Evolutionary conservation across 495 filamentous ascomycete genomes (phyloP), one percentile per base, ranked within the genome.

Genomic region (Clohesyomyces aquaticus): DNA sequence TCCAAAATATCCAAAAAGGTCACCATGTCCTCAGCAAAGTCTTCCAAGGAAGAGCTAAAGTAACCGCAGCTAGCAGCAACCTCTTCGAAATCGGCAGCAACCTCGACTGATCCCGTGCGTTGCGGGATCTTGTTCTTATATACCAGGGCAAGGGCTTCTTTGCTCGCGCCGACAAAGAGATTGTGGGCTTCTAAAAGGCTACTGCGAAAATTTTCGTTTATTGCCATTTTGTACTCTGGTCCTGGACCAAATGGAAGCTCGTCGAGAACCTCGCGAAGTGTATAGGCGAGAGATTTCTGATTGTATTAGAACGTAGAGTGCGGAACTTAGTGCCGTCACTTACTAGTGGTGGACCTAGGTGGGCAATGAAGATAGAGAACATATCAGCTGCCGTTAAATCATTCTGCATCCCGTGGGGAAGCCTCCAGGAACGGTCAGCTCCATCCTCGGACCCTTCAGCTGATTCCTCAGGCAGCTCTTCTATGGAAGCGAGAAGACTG

Each of bases 51-150:
- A 69, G 91, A 96, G 71, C 88, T 90, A 72, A 97, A 98, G 71
- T 98, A 91, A 2, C 93, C 93, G 70, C 94, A 98, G 46, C 91
- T 93, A 4, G 94, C 94, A 28, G 92, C 91, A 9, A 98, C 91
- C 74, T 98, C 94, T 73, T 98, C 94, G 51, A 96, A 88, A 71
- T 96, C 94, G 4, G 94, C 94, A 62, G 93, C 88, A n/a, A 90
- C 79, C 42, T 87, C 87, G 29, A 89, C 78, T 1, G 84, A 82
- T 28, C 84, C 80, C 3, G 85, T 76, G 56, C 83, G 83, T 41
- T 84, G 82, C 22, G 90, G 77, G 55, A 91, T 86, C 56, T 90
- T 88, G 43, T 80, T 85, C 61, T 85, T 86, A 74, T 98, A 97
- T 14, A 98, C 79, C 52, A 85, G 78, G 54, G 84, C 81, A 1